Evolutionary conservation across 306 rosid species (phyloP).

Genomic region (Cyclanthera cordifolia): DNA sequence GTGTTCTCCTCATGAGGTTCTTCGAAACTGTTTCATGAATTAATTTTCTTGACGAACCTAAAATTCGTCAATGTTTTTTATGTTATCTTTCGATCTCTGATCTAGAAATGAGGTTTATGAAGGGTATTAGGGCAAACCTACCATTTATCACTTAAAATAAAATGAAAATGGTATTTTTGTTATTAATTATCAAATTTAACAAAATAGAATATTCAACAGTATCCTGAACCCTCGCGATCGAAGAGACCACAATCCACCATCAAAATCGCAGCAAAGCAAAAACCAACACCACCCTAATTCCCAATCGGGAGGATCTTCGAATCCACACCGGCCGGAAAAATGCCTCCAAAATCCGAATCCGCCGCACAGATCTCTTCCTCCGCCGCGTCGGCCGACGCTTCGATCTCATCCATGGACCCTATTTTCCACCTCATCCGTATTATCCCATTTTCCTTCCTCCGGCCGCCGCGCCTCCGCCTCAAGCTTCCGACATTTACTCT

Average conservation of each 20-base stretch:
- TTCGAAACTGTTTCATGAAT: too few relatives aligned
- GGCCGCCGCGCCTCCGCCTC: constrained; percentile 33
- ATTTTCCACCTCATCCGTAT: constrained; percentile 26
- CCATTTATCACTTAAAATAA: too few relatives aligned
- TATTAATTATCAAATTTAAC: too few relatives aligned
- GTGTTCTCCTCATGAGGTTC: too few relatives aligned
- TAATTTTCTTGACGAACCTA: too few relatives aligned
- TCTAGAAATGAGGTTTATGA: too few relatives aligned
- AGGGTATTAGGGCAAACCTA: too few relatives aligned
- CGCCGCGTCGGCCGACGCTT: constrained; percentile 3
- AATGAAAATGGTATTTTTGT: too few relatives aligned
- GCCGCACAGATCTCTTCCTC: constrained; percentile 1
- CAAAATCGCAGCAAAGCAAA: neutral
- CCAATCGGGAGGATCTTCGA: neutral
- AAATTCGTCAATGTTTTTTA: too few relatives aligned
- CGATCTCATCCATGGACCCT: constrained; percentile 29
- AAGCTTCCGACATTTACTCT: constrained; percentile 25
- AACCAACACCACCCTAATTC: neutral
- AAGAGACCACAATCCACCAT: neutral
- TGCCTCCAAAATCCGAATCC: constrained; percentile 35
- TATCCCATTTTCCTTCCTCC: constrained; percentile 63
- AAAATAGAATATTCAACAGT: too few relatives aligned
- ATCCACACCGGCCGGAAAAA: constrained; percentile 7
- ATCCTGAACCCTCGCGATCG: neutral
- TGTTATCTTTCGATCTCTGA: too few relatives aligned